phyloP scores from a whole-genome alignment of 164 flowering plant genomes.

The Cinnamomum chago region DNA sequence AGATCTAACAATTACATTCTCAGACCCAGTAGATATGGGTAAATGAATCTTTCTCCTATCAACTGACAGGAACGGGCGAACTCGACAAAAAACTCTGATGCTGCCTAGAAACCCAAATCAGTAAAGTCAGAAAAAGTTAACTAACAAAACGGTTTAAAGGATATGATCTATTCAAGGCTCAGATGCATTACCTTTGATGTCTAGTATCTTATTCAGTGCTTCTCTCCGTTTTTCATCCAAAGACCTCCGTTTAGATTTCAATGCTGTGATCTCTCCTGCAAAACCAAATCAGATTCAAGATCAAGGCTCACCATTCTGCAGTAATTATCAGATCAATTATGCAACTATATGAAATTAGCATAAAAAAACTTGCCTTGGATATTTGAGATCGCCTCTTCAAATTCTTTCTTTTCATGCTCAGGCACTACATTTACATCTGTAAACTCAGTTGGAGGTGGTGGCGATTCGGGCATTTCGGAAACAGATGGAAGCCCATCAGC shows the following conservation, averaged over 20 bases:
- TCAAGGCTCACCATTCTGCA: not conserved
- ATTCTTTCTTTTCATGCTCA: constrained; percentile 53
- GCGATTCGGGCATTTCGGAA: constrained; percentile 34
- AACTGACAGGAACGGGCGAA: constrained; percentile 44
- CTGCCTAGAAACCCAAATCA: constrained; percentile 43
- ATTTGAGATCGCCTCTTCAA: constrained; percentile 38
- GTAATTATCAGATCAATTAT: not conserved
- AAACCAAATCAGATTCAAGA: constrained; percentile 9
- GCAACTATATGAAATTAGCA: not conserved
- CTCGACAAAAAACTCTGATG: constrained; percentile 75
- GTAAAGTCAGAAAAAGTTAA: not conserved
- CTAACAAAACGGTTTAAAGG: not conserved
- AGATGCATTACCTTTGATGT: constrained; percentile 53
- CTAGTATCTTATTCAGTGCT: constrained; percentile 61
- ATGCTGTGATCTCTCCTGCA: constrained; percentile 48
- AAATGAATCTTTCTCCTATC: constrained; percentile 35
- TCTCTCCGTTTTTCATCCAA: constrained; percentile 51
- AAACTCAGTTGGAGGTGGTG: constrained; percentile 19
- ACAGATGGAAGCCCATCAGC: constrained; percentile 21
- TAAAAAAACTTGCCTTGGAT: constrained; percentile 44
- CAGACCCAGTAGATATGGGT: constrained; percentile 42
- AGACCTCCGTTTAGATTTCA: constrained; percentile 42
- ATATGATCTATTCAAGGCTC: not conserved
- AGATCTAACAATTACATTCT: constrained; percentile 45
- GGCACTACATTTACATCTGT: constrained; percentile 59